Conservation (phyloP, 345 rosid genomes). For the Pugionium dolabratum region DNA sequence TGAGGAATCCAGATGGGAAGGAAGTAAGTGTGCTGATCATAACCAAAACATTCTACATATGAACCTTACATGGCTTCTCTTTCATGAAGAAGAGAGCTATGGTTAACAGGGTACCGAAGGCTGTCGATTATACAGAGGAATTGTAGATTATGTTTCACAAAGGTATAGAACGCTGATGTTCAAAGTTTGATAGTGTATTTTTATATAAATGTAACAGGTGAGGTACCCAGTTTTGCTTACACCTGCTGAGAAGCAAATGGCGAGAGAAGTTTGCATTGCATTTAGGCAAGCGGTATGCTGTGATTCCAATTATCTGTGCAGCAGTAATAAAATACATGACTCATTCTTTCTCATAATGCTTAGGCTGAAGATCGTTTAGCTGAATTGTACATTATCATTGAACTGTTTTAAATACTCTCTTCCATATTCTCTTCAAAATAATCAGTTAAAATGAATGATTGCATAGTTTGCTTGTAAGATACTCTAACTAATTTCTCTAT, state of each 20-base stretch:
- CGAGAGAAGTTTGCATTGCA: constrained; percentile 94
- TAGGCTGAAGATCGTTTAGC: background rate
- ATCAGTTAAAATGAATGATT: background rate
- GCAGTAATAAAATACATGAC: constrained; percentile 11
- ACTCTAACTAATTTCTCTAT: background rate
- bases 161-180: constrained; percentile 18
- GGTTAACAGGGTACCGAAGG: constrained; percentile 15
- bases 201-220: constrained; percentile 52
- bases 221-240: constrained; percentile 88
- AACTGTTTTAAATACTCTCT: constrained; percentile 5
- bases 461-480: constrained; percentile 17
- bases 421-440: constrained; percentile 7
- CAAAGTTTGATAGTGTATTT: constrained; percentile 18
- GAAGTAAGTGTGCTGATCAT: constrained; percentile 61
- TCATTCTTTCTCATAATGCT: constrained; percentile 2
- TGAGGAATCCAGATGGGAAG: constrained; percentile 97
- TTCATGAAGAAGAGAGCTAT: constrained; percentile 22
- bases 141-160: constrained; percentile 14
- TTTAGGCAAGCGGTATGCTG: constrained; percentile 92
- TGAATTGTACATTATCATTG: background rate
- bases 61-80: constrained; percentile 6
- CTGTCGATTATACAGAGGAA: constrained; percentile 12
- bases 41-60: constrained; percentile 26
- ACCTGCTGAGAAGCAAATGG: constrained; percentile 98
- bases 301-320: background rate